Evolutionary conservation across 1,139 yeast species (phyloP).

Genomic region (Suhomyces panamericanus): DNA sequence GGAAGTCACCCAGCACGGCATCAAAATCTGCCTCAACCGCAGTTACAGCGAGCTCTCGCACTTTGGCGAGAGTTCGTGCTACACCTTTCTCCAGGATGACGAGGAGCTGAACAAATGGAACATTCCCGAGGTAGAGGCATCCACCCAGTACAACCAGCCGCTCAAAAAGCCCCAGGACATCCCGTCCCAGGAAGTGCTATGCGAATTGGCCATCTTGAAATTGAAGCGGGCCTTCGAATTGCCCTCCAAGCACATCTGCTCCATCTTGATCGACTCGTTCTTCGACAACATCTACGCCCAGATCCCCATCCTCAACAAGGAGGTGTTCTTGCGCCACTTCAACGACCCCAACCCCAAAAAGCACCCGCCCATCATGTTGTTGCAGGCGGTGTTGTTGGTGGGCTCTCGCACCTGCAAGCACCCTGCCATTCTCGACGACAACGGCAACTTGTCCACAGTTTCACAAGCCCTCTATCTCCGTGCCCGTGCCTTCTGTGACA

Average conservation of each 20-base stretch:
- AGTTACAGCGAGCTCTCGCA: constrained; percentile 5
- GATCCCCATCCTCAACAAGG: constrained; percentile 16
- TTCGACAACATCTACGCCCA: constrained; percentile 13
- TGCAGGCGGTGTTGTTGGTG: constrained; percentile 16
- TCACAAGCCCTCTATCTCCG: constrained; percentile 13
- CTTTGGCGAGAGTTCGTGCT: constrained; percentile 7
- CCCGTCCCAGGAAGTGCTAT: constrained; percentile 12
- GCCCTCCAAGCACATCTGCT: constrained; percentile 14
- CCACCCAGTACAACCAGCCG: constrained; percentile 2
- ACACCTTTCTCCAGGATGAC: constrained; percentile 4
- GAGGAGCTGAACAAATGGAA: constrained; percentile 4
- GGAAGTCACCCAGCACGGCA: background rate
- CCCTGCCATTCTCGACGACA: constrained; percentile 16
- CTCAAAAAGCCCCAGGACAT: constrained; percentile 5
- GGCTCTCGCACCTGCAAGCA: constrained; percentile 16
- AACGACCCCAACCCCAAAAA: constrained; percentile 16
- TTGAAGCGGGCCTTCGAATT: constrained; percentile 16
- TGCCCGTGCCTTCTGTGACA: constrained; percentile 14
- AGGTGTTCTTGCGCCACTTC: constrained; percentile 15
- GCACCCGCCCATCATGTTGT: constrained; percentile 17
- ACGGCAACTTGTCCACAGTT: constrained; percentile 7
- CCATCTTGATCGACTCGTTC: constrained; percentile 4
- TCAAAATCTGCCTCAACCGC: constrained; percentile 2
- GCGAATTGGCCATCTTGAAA: constrained; percentile 16
- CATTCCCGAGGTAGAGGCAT: background rate